Percentiles rank a stretch among this genome's conserved stretches.
Conservation (phyloP, 2,329 filamentous ascomycete species). For the Seiridium cupressi region DNA sequence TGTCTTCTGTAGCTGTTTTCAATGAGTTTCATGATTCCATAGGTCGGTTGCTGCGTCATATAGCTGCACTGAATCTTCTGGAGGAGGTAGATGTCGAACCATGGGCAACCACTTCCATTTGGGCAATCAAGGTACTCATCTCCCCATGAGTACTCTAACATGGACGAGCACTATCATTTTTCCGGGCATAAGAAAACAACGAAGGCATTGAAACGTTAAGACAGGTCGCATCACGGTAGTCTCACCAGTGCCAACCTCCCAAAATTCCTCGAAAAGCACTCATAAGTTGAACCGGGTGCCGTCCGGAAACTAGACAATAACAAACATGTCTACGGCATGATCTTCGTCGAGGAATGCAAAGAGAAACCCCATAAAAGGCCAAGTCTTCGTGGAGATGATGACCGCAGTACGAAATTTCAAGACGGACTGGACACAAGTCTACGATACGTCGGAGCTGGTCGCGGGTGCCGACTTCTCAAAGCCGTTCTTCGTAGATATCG, state of each 20-base stretch:
- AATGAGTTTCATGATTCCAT: not conserved
- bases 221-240: too few relatives aligned
- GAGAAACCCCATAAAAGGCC: constrained; percentile 16
- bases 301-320: constrained; percentile 10
- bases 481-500: constrained; percentile 37
- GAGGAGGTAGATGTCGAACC: constrained; percentile 21
- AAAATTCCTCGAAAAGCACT: too few relatives aligned
- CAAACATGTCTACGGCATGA: too few relatives aligned
- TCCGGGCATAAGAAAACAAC: too few relatives aligned
- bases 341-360: constrained; percentile 19
- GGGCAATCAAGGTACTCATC: constrained; percentile 21
- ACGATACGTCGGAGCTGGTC: constrained; percentile 20
- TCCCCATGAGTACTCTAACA: constrained; percentile 19
- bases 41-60: constrained; percentile 23
- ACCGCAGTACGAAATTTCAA: constrained; percentile 16
- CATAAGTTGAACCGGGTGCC: too few relatives aligned
- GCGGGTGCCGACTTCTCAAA: constrained; percentile 22
- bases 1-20: too few relatives aligned
- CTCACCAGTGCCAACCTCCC: too few relatives aligned
- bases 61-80: constrained; percentile 20
- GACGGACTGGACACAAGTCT: constrained; percentile 22
- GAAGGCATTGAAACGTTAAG: too few relatives aligned
- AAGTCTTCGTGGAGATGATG: constrained; percentile 23
- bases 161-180: not conserved
- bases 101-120: constrained; percentile 23